Evolutionary conservation across 441 rosid genomes (phyloP).

Genomic region (Populus hybrid): DNA sequence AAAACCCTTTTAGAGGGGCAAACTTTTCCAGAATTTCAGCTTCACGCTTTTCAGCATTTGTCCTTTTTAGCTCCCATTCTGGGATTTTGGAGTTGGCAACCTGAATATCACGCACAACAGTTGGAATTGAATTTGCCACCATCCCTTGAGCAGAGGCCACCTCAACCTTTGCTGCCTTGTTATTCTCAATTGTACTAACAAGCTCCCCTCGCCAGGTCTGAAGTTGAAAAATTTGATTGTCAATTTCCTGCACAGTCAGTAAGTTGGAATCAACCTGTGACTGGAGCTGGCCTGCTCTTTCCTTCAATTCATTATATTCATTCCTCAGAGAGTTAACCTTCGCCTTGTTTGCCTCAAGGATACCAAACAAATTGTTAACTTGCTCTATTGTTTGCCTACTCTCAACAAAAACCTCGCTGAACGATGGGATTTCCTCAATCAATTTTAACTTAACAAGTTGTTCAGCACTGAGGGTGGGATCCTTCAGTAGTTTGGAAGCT

Average conservation of each 20-base stretch:
- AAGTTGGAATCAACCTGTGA: slow-evolving; percentile 45
- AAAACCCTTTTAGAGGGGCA: slow-evolving; percentile 53
- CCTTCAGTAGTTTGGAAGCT: slow-evolving; percentile 52
- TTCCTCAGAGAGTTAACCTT: slow-evolving; percentile 50
- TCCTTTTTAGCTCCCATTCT: slow-evolving; percentile 57
- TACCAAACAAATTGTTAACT: slow-evolving; percentile 47
- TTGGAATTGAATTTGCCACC: slow-evolving; percentile 55
- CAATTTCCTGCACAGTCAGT: slow-evolving; percentile 47
- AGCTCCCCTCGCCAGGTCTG: slow-evolving; percentile 48
- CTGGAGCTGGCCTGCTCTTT: slow-evolving; percentile 49
- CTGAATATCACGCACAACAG: slow-evolving; percentile 57
- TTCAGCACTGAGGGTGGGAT: slow-evolving; percentile 53
- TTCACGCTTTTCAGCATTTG: slow-evolving; percentile 49
- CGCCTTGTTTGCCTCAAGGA: slow-evolving; percentile 52
- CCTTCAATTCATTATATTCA: slow-evolving; percentile 62
- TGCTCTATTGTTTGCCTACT: slow-evolving; percentile 48
- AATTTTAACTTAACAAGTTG: slow-evolving; percentile 66
- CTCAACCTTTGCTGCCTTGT: slow-evolving; percentile 47
- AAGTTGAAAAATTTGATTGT: slow-evolving; percentile 58
- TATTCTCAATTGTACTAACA: slow-evolving; percentile 30
- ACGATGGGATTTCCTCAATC: slow-evolving; percentile 62
- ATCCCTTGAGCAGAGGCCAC: slow-evolving; percentile 41
- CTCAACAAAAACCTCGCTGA: slow-evolving; percentile 59
- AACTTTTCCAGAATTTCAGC: slow-evolving; percentile 56
- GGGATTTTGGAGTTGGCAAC: slow-evolving; percentile 46